phyloP scores from a whole-genome alignment of 805 yeast genomes.

The Saccharomycopsis olivae region DNA sequence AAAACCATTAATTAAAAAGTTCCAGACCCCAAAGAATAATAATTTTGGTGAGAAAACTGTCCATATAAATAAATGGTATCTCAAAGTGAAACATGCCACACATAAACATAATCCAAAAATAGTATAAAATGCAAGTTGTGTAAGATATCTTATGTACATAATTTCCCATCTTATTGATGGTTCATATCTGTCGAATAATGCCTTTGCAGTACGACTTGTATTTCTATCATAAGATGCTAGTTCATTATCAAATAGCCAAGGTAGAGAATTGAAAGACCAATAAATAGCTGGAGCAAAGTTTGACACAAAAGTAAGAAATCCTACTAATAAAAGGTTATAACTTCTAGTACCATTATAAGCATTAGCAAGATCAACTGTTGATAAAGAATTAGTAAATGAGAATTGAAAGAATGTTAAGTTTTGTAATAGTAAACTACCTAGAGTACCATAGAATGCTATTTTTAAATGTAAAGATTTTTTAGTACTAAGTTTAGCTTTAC shows the following conservation, averaged over 20 bases:
- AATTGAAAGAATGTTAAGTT: constrained; percentile 73
- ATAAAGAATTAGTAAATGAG: constrained; percentile 88
- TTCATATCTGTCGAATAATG: constrained; percentile 2
- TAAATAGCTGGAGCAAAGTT: constrained; percentile 81
- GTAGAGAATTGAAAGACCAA: constrained; percentile 44
- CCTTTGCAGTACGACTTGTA: constrained; percentile 6
- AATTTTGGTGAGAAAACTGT: constrained; percentile 94
- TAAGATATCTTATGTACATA: constrained; percentile 28
- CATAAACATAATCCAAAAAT: constrained; percentile 48
- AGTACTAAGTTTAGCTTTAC: background rate
- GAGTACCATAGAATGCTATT: constrained; percentile 17
- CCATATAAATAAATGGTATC: constrained; percentile 92
- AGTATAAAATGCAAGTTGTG: constrained; percentile 44
- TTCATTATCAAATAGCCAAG: constrained; percentile 26
- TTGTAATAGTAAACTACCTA: constrained; percentile 46
- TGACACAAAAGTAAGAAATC: constrained; percentile 66
- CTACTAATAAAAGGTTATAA: constrained; percentile 63
- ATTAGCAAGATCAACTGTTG: constrained; percentile 82
- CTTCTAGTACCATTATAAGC: constrained; percentile 81
- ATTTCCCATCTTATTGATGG: constrained; percentile 25
- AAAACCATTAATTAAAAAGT: constrained; percentile 12
- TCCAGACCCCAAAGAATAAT: constrained; percentile 73
- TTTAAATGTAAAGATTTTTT: constrained; percentile 10
- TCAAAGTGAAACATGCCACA: constrained; percentile 57
- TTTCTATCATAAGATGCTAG: constrained; percentile 5